Conservation (phyloP, 2,329 filamentous ascomycete genomes). For the Fusarium nanum region DNA sequence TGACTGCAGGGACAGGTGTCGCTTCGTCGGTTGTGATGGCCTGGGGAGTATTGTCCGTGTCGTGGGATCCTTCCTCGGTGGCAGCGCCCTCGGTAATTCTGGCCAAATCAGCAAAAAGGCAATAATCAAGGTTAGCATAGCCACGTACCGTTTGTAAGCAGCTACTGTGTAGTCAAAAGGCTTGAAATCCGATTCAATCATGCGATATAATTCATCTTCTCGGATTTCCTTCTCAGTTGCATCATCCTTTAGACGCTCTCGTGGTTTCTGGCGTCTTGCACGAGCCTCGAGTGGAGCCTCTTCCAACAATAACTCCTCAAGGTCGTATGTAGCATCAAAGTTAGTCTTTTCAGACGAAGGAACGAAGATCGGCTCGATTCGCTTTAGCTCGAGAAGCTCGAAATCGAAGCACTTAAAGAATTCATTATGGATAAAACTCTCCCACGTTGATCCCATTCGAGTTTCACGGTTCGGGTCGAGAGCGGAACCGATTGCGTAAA, state of each 20-base stretch:
- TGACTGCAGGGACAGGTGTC: conserved; percentile 53
- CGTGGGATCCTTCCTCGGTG: conserved; percentile 24
- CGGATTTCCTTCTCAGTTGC: conserved; percentile 95
- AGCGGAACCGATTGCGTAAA: conserved; percentile 87
- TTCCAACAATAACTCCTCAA: conserved; percentile 92
- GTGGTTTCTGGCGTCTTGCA: conserved; percentile 91
- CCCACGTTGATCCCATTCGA: conserved; percentile 87
- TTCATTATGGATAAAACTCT: conserved; percentile 86
- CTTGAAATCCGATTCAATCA: conserved; percentile 94
- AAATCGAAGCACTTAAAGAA: conserved; percentile 94
- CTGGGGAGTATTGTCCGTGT: conserved; percentile 51
- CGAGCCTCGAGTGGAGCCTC: conserved; percentile 94
- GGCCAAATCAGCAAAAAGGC: conserved; percentile 33
- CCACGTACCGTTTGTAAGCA: conserved; percentile 76
- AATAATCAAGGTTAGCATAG: neutral
- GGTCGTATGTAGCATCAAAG: conserved; percentile 97
- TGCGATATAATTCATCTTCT: conserved; percentile 91
- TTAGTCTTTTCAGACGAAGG: conserved; percentile 98
- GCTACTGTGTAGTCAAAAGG: conserved; percentile 94
- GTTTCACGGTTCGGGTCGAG: conserved; percentile 83
- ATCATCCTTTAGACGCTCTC: conserved; percentile 91
- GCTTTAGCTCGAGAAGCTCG: conserved; percentile 82
- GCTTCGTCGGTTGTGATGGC: conserved; percentile 65
- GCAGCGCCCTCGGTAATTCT: conserved; percentile 54
- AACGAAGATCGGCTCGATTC: conserved; percentile 89